Conservation (phyloP, 2,329 filamentous ascomycete genomes). For the Podosphaera aphanis region DNA sequence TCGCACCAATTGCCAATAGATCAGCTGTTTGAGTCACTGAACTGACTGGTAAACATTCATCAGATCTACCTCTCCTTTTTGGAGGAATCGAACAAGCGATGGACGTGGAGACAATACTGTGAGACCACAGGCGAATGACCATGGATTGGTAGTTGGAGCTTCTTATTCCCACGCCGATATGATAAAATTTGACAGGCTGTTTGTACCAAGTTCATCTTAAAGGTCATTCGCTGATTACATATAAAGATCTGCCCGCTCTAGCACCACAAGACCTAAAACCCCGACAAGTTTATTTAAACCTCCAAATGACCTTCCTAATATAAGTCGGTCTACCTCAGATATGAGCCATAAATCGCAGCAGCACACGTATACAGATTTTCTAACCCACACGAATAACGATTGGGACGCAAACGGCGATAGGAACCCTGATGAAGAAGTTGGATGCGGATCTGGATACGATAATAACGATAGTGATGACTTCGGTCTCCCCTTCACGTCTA, state of each 20-base stretch:
- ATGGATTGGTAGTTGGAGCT: conserved; percentile 65
- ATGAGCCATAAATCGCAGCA: conserved; percentile 40
- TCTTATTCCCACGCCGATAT: conserved; percentile 94
- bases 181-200: conserved; percentile 67
- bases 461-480: conserved; percentile 86
- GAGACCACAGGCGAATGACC: conserved; percentile 32
- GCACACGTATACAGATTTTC: conserved; percentile 56
- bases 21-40: conserved; percentile 1
- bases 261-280: conserved; percentile 46
- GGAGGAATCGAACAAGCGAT: conserved; percentile 38
- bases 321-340: conserved; percentile 26
- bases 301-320: conserved; percentile 31
- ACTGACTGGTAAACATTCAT: conserved; percentile 12
- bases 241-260: conserved; percentile 32
- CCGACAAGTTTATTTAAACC: conserved; percentile 37
- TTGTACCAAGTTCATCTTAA: conserved; percentile 16
- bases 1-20: neutral
- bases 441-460: conserved; percentile 54
- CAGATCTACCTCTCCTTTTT: conserved; percentile 76
- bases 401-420: conserved; percentile 56
- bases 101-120: conserved; percentile 28
- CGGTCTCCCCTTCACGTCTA: conserved; percentile 75
- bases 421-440: conserved; percentile 42
- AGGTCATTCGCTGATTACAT: conserved; percentile 2
- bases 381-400: conserved; percentile 60